These are phyloP conservation scores for Capsicum pubescens DNA, from an alignment of 257 asterid genomes.

Conservation along the genomic window DNA sequence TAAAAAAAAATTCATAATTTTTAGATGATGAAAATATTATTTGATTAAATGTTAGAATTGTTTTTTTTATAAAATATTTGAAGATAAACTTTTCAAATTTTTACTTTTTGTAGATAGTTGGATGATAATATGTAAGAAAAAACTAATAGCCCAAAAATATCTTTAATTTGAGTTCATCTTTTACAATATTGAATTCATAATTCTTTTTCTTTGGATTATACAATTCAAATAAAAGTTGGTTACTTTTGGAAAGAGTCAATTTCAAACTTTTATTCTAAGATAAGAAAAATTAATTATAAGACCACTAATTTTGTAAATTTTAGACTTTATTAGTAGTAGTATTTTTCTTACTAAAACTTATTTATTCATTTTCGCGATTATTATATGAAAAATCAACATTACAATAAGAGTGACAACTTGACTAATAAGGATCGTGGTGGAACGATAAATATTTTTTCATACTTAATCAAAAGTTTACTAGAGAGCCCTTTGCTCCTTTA, in stretches of 20 bases:
- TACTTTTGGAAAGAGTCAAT: neutral
- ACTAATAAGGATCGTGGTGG: neutral
- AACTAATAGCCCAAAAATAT: neutral
- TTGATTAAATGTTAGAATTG: too few species aligned
- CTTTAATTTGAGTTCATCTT: neutral
- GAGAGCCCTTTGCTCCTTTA: too few species aligned
- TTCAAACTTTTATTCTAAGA: neutral
- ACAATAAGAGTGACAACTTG: neutral
- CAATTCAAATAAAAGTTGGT: constrained; percentile 12
- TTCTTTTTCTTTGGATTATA: neutral
- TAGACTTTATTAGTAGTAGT: neutral
- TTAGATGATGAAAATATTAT: too few species aligned
- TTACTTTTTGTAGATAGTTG: neutral
- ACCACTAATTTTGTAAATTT: neutral
- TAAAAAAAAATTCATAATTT: too few species aligned
- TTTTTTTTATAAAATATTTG: too few species aligned
- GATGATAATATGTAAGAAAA: neutral
- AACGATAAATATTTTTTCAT: neutral
- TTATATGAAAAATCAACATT: neutral
- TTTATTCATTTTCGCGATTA: neutral
- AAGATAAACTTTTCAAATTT: too few species aligned
- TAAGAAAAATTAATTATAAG: neutral
- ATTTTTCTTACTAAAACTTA: neutral
- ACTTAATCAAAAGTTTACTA: neutral
- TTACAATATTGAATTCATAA: neutral